Evolutionary conservation across 2,329 filamentous ascomycete species (phyloP), one percentile per base, ranked within the genome.

Genomic region (Phyllosticta capitalensis): DNA sequence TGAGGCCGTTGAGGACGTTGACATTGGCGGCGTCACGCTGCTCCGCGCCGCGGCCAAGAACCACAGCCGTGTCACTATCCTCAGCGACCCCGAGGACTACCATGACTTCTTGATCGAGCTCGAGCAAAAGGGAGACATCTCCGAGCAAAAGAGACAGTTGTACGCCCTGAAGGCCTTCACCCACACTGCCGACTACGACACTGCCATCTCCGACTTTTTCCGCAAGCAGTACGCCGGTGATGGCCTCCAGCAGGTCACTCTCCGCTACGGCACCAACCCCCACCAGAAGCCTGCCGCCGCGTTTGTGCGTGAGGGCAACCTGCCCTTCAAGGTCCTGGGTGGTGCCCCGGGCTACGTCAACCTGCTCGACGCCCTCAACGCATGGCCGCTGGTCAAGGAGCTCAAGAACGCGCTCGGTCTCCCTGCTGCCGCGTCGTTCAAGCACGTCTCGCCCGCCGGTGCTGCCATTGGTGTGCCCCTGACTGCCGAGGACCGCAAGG

Each of bases 141-240:
- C 88, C 58, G 89, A 95, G 72, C 80, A 84, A 62, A 95, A 86
- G 79, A 87, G 92, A 66, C 91, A 95, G 74, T 79, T 84, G 61
- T 96, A 96, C 72, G 92, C 94, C 24, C 84, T 97, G 69, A 99
- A 99, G 83, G 94, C 94, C 17, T 99, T 99, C 71, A 90, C 96
- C 78, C 94, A 97, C 77, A 99, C 94, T 48, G 91, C 94, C 65
- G 91, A 96, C 74, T 99, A 99, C 75, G 94, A 99, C 73, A 83
- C 85, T 51, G 90, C 94, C 67, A 99, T 99, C 72, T 88, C 92
- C 38, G 89, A 89, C 69, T 99, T 96, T 81, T 99, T 99, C 85
- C 88, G 94, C 72, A 92, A 95, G 81, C 87, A 95, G 78, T 99
- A 97, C 72, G 91, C 94, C 61, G 85, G 86, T 64, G 86, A 91